These are phyloP conservation scores for Myxozyma neotropica DNA, from an alignment of 805 yeast species.

Conservation along the genomic window DNA sequence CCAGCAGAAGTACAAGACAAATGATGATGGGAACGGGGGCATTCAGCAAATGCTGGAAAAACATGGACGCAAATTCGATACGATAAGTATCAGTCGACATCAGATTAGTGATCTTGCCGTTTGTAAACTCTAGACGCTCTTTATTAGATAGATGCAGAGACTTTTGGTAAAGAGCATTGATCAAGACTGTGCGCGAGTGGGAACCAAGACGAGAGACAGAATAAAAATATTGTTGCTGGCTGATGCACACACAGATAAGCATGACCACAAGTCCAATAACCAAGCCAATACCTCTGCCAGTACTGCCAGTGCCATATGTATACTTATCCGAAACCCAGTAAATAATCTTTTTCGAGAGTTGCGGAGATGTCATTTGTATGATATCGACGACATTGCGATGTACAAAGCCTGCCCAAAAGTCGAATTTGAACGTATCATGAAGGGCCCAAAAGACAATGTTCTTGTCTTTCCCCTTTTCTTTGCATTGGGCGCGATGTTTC, in stretches of 20 bases:
- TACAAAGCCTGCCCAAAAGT: slow-evolving; percentile 44
- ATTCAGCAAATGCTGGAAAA: slow-evolving; percentile 63
- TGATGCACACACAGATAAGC: slow-evolving; percentile 52
- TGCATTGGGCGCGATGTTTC: slow-evolving; percentile 37
- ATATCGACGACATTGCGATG: slow-evolving; percentile 42
- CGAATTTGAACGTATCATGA: slow-evolving; percentile 43
- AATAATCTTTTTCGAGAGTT: slow-evolving; percentile 66
- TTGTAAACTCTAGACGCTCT: slow-evolving; percentile 62
- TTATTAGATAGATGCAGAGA: slow-evolving; percentile 61
- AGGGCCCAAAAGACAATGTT: slow-evolving; percentile 42
- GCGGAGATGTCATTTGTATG: slow-evolving; percentile 59
- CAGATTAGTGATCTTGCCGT: slow-evolving; percentile 72
- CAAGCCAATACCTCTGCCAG: slow-evolving; percentile 71
- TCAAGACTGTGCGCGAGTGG: slow-evolving; percentile 69
- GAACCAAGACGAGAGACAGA: slow-evolving; percentile 66
- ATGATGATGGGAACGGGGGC: slow-evolving; percentile 67
- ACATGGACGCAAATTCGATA: slow-evolving; percentile 73
- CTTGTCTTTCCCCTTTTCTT: slow-evolving; percentile 21
- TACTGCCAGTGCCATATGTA: slow-evolving; percentile 42
- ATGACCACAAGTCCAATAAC: slow-evolving; percentile 68
- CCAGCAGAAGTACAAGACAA: slow-evolving; percentile 63
- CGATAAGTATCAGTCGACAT: slow-evolving; percentile 82
- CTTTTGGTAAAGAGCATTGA: slow-evolving; percentile 70
- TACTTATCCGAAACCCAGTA: slow-evolving; percentile 57
- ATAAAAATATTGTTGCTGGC: slow-evolving; percentile 66